Evolutionary conservation across 1,284 basidiomycete genomes (phyloP), one percentile per base, ranked within the genome.

Genomic region (Uromyces viciae-fabae): DNA sequence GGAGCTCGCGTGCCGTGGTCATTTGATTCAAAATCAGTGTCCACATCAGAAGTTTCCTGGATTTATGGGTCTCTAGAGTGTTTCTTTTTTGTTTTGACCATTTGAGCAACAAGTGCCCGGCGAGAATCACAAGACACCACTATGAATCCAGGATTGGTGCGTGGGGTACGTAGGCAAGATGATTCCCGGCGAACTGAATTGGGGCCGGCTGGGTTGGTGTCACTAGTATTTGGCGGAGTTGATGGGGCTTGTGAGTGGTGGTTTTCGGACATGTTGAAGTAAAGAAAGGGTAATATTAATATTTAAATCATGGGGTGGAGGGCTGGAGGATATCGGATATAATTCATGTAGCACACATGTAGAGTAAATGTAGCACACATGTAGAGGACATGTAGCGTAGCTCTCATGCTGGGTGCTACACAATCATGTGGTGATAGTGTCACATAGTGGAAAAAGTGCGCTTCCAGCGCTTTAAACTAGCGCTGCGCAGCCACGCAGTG

Each of bases 121-220:
- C 68, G 19, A 46, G 68, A 71, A 25, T 71, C 68, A 40, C n/a
- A 4, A 8, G 19, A 71, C 15, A 42, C 46, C 14, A 42, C 19
- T 36, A 71, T 46, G 19, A 71, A 71, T 1, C 68, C 68, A 40
- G 42, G 68, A 15, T n/a, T n/a, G n/a, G n/a, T n/a, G n/a, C n/a
- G n/a, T n/a, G n/a, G n/a, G n/a, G n/a, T n/a, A n/a, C n/a, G n/a
- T n/a, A n/a, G n/a, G n/a, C 58, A 31, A 19, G 58, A 31, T 3
- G 58, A 60, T 60, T 60, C 58, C 5, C 58, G 58, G 25, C 58
- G 25, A 60, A 60, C 22, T 14, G 58, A 60, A 33, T 60, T 3
- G 25, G 58, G 58, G 25, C 58, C 58, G 31, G 58, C n/a, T n/a
- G n/a, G n/a, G n/a, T n/a, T n/a, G n/a, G n/a, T n/a, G 58, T 15